Conservation (phyloP, 176 grass and related monocot species). For the Hordeum vulgare region DNA sequence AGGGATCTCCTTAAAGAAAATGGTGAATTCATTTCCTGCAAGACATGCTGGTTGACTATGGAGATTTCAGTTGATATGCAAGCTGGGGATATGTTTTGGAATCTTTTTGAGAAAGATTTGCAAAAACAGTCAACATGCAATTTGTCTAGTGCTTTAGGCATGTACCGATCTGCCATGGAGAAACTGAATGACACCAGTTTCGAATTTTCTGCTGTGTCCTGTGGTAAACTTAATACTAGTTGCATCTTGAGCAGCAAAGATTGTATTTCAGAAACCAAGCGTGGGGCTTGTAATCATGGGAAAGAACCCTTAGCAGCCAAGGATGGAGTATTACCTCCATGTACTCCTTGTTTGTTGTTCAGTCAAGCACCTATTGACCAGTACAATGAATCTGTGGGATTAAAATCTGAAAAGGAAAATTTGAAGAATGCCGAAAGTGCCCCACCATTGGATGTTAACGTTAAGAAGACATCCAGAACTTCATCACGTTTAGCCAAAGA, state of each 20-base stretch:
- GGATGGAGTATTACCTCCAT: constrained; percentile 23
- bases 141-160: constrained; percentile 48
- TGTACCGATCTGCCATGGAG: constrained; percentile 52
- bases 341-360: constrained; percentile 32
- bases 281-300: not conserved
- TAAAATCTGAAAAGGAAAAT: constrained; percentile 1
- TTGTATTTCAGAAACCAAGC: constrained; percentile 1
- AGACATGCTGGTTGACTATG: constrained; percentile 41
- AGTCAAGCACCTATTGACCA: not conserved
- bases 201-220: constrained; percentile 11
- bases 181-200: constrained; percentile 43
- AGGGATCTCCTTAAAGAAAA: constrained; percentile 41
- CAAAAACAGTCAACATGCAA: constrained; percentile 31
- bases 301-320: constrained; percentile 10
- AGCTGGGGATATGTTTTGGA: constrained; percentile 59
- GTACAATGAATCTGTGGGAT: not conserved
- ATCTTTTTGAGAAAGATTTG: constrained; percentile 39
- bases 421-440: constrained; percentile 12
- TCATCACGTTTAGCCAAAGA: constrained; percentile 26
- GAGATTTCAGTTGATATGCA: constrained; percentile 61
- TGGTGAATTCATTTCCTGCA: constrained; percentile 49
- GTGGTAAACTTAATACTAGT: constrained; percentile 1
- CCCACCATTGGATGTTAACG: constrained; percentile 25
- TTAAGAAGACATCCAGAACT: constrained; percentile 33
- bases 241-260: not conserved